Evolutionary conservation across 768 basidiomycete genomes (phyloP), one percentile per base, ranked within the genome.

Genomic region (Cantharellus cinnabarinus): DNA sequence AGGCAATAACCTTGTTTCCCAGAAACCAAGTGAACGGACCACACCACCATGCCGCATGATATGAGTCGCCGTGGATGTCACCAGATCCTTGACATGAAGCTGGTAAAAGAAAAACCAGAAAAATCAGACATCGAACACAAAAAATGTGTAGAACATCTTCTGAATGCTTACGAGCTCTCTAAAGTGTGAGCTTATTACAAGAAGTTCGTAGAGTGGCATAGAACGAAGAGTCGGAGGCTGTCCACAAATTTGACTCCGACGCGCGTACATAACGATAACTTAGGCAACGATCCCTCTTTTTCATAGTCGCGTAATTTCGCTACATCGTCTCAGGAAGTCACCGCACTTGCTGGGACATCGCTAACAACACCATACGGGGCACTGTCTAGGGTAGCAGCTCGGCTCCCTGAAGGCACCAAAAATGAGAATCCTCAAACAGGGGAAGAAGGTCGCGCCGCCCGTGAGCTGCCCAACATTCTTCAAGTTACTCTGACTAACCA

Each of bases 141-240:
- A 29, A 29, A 29, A 29, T 1, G 20, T 29, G 20, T 29, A n/a
- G 4, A 58, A 5, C 61, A 57, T 56, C 38, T 51, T 50, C n/a
- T 61, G 42, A 44, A 29, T 5, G 72, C 81, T 58, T 61, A 87
- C 87, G 67, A 83, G 89, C 77, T 83, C 76, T 14, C 71, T 69
- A 63, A 80, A 80, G 67, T 90, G 88, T 3, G 79, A 77, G 0
- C 88, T 75, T 61, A 91, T 86, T 67, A 88, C 89, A 56, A 89
- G 66, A 75, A 93, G 79, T 66, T 89, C 81, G 72, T 93, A 93
- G 67, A 90, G 77, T 3, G 88, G 88, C 89, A 93, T 93, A 15
- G 35, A 29, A 29, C 20, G 20, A 29, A 29, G 20, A 29, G 20
- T 29, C 20, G 20, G 20, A 29, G 20, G 20, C 20, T 29, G 20